These are phyloP conservation scores for Sclerotinia minor DNA, from an alignment of 2,329 filamentous ascomycete genomes.

Conservation along the genomic window DNA sequence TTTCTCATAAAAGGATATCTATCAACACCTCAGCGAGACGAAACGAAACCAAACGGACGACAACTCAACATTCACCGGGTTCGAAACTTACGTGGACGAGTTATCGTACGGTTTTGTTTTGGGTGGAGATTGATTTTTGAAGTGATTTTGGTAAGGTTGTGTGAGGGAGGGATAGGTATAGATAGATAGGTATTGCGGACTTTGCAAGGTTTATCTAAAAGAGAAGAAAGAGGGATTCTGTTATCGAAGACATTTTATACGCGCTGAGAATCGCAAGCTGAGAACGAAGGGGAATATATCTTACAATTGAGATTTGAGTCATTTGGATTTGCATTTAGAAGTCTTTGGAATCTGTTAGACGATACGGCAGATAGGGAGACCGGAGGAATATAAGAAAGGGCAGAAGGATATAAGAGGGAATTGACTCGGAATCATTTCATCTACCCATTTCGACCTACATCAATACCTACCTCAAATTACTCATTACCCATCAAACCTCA, in stretches of 20 bases:
- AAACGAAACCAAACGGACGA: too few species aligned
- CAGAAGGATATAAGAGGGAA: not conserved
- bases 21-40: not conserved
- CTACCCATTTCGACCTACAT: not conserved
- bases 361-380: not conserved
- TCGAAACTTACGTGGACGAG: constrained; percentile 9
- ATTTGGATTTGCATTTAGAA: not conserved
- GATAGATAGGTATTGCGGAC: not conserved
- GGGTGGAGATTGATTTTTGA: not conserved
- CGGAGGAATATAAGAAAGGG: not conserved
- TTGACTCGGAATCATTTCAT: not conserved
- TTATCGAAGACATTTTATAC: not conserved
- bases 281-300: not conserved
- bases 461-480: not conserved
- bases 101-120: not conserved
- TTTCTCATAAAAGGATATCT: not conserved
- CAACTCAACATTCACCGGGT: constrained; percentile 12
- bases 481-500: not conserved
- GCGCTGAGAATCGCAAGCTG: not conserved
- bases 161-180: too few species aligned
- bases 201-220: not conserved
- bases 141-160: not conserved
- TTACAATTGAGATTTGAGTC: not conserved
- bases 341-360: not conserved
- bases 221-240: not conserved